Evolutionary conservation across 495 filamentous ascomycete species (phyloP), one percentile per base, ranked within the genome.

Genomic region (Hypoxylon intermedium): DNA sequence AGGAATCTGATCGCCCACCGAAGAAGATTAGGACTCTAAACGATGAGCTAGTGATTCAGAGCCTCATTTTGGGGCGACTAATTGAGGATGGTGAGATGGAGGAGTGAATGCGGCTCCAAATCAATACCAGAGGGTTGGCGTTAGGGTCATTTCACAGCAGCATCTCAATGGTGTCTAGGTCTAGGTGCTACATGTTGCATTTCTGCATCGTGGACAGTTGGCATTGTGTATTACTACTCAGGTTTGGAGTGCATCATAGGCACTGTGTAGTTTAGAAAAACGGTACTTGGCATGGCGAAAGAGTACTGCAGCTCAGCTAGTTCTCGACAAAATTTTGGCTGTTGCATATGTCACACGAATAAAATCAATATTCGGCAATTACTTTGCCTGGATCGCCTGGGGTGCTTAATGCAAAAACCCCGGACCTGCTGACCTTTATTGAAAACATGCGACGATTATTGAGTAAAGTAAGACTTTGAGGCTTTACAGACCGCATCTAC

Each of bases 11-110:
- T 54, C 63, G 53, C 56, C 67, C 77, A 45, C 67, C 63, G 47
- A 81, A 82, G 62, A 79, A 71, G 63, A 75, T 88, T 31, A 82
- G 80, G 69, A 76, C 74, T 69, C 82, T 96, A 38, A 88, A 87
- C 26, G 90, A 96, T 75, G 93, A 98, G 69, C 85, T 91, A 68
- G 84, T 98, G 24, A 87, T 96, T 53, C 95, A 98, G 77, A 97
- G 92, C 71, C 75, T 98, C 57, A 97, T 98, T 59, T 67, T 97
- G 48, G 94, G 93, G 4, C 83, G 83, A 51, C 65, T 97, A 59
- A 80, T 90, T 62, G 88, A 91, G 47, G 83, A 86, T 36, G 81
- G 72, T 9, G 78, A 80, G 56, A 71, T 80, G 72, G 69, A 73
- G 26, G 68, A 58, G 19, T 73, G 30, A 64, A 33, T 28, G 19